phyloP scores from a whole-genome alignment of 2,329 filamentous ascomycete genomes.

The Fusarium domesticum region DNA sequence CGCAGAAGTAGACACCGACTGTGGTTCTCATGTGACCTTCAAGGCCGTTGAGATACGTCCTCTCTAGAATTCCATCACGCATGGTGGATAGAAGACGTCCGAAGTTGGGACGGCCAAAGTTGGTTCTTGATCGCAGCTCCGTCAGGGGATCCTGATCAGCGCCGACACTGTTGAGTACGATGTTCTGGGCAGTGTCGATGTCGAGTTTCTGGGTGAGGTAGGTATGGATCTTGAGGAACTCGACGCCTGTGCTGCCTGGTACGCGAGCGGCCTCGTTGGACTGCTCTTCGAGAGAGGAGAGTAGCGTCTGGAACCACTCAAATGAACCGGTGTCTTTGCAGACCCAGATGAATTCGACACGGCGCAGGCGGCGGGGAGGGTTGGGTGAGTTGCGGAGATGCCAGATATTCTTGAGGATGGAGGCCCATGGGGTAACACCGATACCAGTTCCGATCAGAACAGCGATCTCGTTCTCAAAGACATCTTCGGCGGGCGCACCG shows the following conservation, averaged over 20 bases:
- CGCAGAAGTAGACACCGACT: constrained; percentile 97
- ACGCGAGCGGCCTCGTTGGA: constrained; percentile 66
- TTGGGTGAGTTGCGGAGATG: constrained; percentile 88
- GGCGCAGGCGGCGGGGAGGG: constrained; percentile 80
- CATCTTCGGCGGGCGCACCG: constrained; percentile 93
- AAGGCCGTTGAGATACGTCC: constrained; percentile 79
- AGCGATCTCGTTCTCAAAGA: constrained; percentile 89
- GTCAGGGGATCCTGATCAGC: constrained; percentile 86
- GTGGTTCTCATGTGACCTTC: constrained; percentile 75
- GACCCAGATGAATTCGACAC: constrained; percentile 99
- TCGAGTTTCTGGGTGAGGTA: constrained; percentile 95
- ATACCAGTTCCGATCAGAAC: constrained; percentile 85
- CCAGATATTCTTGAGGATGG: constrained; percentile 96
- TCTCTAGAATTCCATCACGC: constrained; percentile 81
- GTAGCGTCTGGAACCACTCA: constrained; percentile 96
- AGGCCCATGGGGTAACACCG: constrained; percentile 81
- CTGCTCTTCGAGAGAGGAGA: constrained; percentile 87
- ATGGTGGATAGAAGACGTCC: constrained; percentile 73
- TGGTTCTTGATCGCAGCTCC: constrained; percentile 83
- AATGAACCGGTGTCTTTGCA: constrained; percentile 95
- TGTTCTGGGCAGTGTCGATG: constrained; percentile 90
- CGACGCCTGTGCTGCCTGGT: constrained; percentile 64
- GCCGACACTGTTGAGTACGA: constrained; percentile 93
- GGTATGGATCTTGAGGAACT: constrained; percentile 97
- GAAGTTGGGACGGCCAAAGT: constrained; percentile 95